Base-by-base conservation (phyloP, 108 stramenopile genomes). In the Cylindrotheca closterium region DNA sequence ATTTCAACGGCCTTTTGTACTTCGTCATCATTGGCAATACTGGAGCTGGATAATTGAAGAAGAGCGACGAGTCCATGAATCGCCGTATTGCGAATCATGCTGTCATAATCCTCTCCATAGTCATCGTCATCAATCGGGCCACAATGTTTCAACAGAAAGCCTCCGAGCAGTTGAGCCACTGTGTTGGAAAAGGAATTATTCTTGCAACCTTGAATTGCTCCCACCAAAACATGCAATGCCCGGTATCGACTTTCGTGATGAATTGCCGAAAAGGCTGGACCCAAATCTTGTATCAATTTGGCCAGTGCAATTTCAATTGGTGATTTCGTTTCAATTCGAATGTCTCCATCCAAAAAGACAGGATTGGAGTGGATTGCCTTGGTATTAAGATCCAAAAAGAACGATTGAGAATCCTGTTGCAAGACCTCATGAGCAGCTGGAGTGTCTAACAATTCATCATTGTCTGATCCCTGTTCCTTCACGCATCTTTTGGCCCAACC, bases 11-110 rank as follows among this genome's bases (percentile, higher is more conserved):
- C 26, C 49, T 59, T 42, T 56, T 52, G 28, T 77, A 68, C 28
- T 53, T 68, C 62, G 18, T 53, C 24, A 10, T 68, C 77, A 10
- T 46, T 47, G 3, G 59, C 33, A 32, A 73, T 51, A 28, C 42
- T 26, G 29, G 42, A 29, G 18, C 30, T 47, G 29, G 53, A 58
- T 37, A 57, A 45, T 64, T 33, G 64, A 19, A 37, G 70, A 32
- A 59, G 82, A 61, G 47, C 55, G 46, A 55, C 53, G 30, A 92
- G 55, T 30, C 68, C 59, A n/a, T 63, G 24, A 8, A 92, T 61
- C 5, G 87, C 79, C 30, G 61, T 52, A 68, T 92, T 87, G 45
- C 87, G 71, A 46, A 87, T 78, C 58, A 81, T 55, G 2, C 70
- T 75, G 48, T 80, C 78, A 25, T 68, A 51, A 55, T 82, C 67